Conservation (phyloP, 1,139 yeast genomes). For the Candida sanyaensis region DNA sequence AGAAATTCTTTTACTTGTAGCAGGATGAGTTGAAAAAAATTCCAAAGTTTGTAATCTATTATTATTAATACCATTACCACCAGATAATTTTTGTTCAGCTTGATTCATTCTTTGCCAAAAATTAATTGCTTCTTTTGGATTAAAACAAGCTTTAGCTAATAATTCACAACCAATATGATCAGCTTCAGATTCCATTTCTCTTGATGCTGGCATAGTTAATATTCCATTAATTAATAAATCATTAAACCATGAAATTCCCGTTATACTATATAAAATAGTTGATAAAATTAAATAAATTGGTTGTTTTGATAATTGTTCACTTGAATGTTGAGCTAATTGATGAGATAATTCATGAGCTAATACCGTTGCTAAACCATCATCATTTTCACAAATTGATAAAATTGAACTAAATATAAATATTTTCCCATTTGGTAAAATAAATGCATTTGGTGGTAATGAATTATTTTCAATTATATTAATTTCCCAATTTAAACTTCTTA, state of each 20-base stretch:
- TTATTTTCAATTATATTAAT: slow-evolving; percentile 76
- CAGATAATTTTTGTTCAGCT: slow-evolving; percentile 42
- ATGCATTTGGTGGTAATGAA: slow-evolving; percentile 83
- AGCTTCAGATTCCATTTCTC: slow-evolving; percentile 95
- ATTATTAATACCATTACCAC: slow-evolving; percentile 14
- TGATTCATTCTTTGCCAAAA: slow-evolving; percentile 84
- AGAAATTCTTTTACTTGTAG: slow-evolving; percentile 67
- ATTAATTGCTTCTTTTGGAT: slow-evolving; percentile 69
- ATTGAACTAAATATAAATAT: slow-evolving; percentile 86
- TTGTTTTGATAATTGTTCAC: slow-evolving; percentile 71
- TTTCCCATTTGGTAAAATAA: slow-evolving; percentile 94
- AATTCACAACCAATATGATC: slow-evolving; percentile 91
- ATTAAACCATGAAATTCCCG: slow-evolving; percentile 41
- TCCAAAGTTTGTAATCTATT: slow-evolving; percentile 24
- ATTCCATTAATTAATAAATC: slow-evolving; percentile 59
- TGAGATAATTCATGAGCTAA: slow-evolving; percentile 92
- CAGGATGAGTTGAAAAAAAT: slow-evolving; percentile 88
- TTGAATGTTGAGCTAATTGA: slow-evolving; percentile 88
- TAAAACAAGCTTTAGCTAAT: slow-evolving; percentile 86
- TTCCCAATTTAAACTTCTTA: slow-evolving; percentile 64
- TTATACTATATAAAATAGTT: slow-evolving; percentile 42
- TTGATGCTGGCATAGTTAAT: slow-evolving; percentile 77
- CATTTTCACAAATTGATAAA: slow-evolving; percentile 74
- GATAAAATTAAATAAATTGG: slow-evolving; percentile 60
- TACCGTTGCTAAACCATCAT: slow-evolving; percentile 93